Conservation (phyloP, 2,329 filamentous ascomycete species). For the Periconia macrospinosa region DNA sequence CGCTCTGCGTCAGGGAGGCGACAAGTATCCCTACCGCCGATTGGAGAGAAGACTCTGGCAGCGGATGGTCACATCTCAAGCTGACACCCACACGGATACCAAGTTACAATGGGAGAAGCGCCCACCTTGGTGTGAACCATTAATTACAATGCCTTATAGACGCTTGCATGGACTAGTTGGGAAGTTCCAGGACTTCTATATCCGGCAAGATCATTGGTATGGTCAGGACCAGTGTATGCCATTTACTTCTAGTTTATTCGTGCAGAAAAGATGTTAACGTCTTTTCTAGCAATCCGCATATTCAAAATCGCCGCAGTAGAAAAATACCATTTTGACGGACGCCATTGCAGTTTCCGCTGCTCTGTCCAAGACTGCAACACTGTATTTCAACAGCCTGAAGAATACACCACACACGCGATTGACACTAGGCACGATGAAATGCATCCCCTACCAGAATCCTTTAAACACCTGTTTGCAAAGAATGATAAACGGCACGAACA, state of each 20-base stretch:
- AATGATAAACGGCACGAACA: not conserved
- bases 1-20: not conserved
- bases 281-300: not conserved
- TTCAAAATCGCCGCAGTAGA: not conserved
- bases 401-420: constrained; percentile 2
- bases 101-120: not conserved
- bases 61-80: not conserved
- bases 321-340: not conserved
- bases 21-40: not conserved
- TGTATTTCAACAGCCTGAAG: constrained; percentile 1
- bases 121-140: not conserved
- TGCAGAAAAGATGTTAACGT: not conserved
- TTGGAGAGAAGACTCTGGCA: constrained; percentile 8
- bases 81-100: not conserved
- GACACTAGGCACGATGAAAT: not conserved
- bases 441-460: not conserved
- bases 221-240: not conserved
- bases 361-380: not conserved
- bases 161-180: not conserved
- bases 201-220: not conserved
- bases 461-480: not conserved
- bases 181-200: constrained; percentile 3
- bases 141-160: not conserved
- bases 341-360: not conserved
- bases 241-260: not conserved